phyloP scores from a whole-genome alignment of 768 basidiomycete species.

The Tricholoma sp. region DNA sequence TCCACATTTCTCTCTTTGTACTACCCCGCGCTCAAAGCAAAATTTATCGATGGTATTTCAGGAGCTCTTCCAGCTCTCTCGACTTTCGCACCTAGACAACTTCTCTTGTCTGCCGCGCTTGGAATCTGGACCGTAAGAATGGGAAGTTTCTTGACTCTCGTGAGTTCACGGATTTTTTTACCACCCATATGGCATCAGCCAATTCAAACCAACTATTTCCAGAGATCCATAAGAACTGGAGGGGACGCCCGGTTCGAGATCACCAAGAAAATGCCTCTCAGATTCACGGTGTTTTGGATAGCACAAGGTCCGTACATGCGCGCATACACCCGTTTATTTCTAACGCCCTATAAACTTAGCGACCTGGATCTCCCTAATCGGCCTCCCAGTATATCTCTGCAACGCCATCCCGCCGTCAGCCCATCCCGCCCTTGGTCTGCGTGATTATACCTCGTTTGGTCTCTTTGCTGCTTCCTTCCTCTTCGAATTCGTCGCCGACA shows the following conservation, averaged over 20 bases:
- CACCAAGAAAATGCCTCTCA: constrained; percentile 34
- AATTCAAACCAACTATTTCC: not conserved
- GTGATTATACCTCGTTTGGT: constrained; percentile 50
- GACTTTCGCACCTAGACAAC: constrained; percentile 54
- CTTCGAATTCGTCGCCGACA: constrained; percentile 59
- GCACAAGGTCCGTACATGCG: constrained; percentile 39
- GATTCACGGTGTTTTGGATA: constrained; percentile 58
- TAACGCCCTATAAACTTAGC: constrained; percentile 29
- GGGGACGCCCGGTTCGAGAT: constrained; percentile 64
- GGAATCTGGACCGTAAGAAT: constrained; percentile 59
- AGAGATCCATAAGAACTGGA: constrained; percentile 44
- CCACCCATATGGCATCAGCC: too few relatives aligned
- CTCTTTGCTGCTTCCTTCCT: constrained; percentile 54
- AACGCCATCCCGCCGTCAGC: constrained; percentile 47
- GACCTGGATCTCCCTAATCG: constrained; percentile 63
- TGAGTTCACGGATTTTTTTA: not conserved
- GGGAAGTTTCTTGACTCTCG: constrained; percentile 49
- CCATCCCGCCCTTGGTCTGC: constrained; percentile 46
- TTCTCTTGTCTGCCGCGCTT: constrained; percentile 52
- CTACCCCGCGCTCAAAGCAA: constrained; percentile 50
- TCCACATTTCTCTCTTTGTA: constrained; percentile 58
- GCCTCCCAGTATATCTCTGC: constrained; percentile 62
- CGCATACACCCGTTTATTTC: not conserved
- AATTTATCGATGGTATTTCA: constrained; percentile 35
- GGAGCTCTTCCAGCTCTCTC: constrained; percentile 36